Evolutionary conservation across 2,329 filamentous ascomycete species (phyloP), one percentile per base, ranked within the genome.

Genomic region (Stachybotrys elegans): DNA sequence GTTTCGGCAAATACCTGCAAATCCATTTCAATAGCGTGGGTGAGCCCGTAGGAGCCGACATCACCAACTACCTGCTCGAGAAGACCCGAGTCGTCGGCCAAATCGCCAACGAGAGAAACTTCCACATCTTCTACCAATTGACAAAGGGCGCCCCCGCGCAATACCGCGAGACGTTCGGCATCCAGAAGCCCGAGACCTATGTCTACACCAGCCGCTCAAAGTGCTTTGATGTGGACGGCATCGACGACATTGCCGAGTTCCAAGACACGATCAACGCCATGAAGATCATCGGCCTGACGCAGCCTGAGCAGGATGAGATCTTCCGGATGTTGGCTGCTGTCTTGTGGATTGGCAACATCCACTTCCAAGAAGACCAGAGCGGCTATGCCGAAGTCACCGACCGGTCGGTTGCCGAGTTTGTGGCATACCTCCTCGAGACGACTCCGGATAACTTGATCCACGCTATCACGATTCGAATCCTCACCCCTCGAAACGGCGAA

Each of bases 71-170:
- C 61, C 76, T 98, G 20, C 76, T 98, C 43, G 93, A 98, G 66
- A 97, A 97, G 74, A 84, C 88, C 39, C 80, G 93, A 70, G 93
- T 98, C 16, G 90, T 95, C 9, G 90, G 92, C 14, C 93, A 97
- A 71, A 97, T 97, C 55, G 76, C 72, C 46, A 95, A 96, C 64
- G 93, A 98, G 76, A 83, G 93, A 55, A 97, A 95, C 69, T 98
- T 98, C 67, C 93, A 98, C 69, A 97, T 98, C 58, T 98, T 98
- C 66, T 98, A 98, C 69, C 93, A 98, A 66, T 96, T 97, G 66
- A 88, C 93, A 38, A 98, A 97, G 69, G 90, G 88, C 4, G 92
- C 92, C 9, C 86, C 90, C n/a, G 77, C 85, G 54, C 81, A 85
- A 47, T 94, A 97, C 67, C 78, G 89, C 62, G 83, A 93, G 58